A percentile compares a stretch with the other conserved stretches of the same genome.
These are phyloP conservation scores for Bimuria novae-zelandiae DNA, from an alignment of 2,329 filamentous ascomycete species.

Conservation along the genomic window DNA sequence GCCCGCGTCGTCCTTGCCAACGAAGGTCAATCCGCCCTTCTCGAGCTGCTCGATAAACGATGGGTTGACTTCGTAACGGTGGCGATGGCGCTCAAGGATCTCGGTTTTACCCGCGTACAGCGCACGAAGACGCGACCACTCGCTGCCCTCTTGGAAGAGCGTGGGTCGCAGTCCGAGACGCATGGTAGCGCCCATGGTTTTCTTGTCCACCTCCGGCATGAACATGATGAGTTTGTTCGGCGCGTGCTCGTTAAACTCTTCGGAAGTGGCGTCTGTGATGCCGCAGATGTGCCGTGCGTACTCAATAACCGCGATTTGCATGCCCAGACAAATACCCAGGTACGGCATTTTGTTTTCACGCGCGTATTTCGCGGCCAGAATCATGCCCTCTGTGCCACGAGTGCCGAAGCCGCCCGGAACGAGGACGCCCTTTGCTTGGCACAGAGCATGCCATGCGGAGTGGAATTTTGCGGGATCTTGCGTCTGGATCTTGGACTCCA, in stretches of 20 bases:
- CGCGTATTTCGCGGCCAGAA: slow-evolving; percentile 83
- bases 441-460: slow-evolving; percentile 82
- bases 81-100: slow-evolving; percentile 75
- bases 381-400: slow-evolving; percentile 88
- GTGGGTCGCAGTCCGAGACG: slow-evolving; percentile 76
- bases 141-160: slow-evolving; percentile 73
- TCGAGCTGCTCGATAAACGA: slow-evolving; percentile 71
- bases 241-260: slow-evolving; percentile 63
- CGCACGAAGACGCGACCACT: slow-evolving; percentile 77
- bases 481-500: slow-evolving; percentile 69
- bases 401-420: slow-evolving; percentile 80
- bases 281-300: slow-evolving; percentile 77
- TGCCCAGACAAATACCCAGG: slow-evolving; percentile 87
- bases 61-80: slow-evolving; percentile 91
- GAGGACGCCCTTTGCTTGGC: slow-evolving; percentile 69
- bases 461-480: slow-evolving; percentile 74
- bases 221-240: slow-evolving; percentile 77
- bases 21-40: slow-evolving; percentile 71
- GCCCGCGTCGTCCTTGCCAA: slow-evolving; percentile 78
- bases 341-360: slow-evolving; percentile 80
- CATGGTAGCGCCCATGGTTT: slow-evolving; percentile 86
- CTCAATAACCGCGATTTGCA: slow-evolving; percentile 93
- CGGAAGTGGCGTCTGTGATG: slow-evolving; percentile 60
- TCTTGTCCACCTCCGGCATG: slow-evolving; percentile 86
- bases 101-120: slow-evolving; percentile 65